A percentile compares a stretch with the other conserved stretches of the same genome.
Evolutionary conservation across 805 yeast genomes (phyloP).

Genomic region (Yarrowia alimentaria): DNA sequence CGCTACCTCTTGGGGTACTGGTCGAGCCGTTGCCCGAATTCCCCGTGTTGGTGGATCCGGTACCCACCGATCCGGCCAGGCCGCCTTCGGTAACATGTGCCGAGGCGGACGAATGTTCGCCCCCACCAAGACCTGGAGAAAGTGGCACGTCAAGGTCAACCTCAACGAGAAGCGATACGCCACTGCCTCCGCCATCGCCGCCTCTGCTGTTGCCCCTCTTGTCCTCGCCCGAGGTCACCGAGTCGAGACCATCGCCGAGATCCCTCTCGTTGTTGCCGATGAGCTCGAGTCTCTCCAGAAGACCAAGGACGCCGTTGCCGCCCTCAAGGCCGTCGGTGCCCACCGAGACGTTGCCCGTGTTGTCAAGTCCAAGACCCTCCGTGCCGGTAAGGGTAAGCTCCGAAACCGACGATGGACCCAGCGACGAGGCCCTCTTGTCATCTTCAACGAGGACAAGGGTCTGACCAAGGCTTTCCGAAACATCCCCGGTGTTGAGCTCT

Average conservation of each 20-base stretch:
- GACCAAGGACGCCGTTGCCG: slow-evolving; percentile 99
- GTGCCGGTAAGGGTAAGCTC: slow-evolving; percentile 99
- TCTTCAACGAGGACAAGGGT: slow-evolving; percentile 98
- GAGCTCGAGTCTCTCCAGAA: slow-evolving; percentile 89
- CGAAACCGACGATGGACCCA: slow-evolving; percentile 99
- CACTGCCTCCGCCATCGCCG: slow-evolving; percentile 99
- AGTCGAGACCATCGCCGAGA: slow-evolving; percentile 96
- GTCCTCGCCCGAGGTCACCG: slow-evolving; percentile 99
- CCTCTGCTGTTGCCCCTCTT: slow-evolving; percentile 96
- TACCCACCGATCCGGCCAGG: slow-evolving; percentile 99
- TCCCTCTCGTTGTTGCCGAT: slow-evolving; percentile 94
- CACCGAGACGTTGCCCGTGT: slow-evolving; percentile 98
- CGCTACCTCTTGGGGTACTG: slow-evolving; percentile 99
- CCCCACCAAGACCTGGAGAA: slow-evolving; percentile 99
- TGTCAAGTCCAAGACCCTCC: slow-evolving; percentile 95
- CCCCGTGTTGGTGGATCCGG: slow-evolving; percentile 99
- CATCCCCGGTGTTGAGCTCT: slow-evolving; percentile 99
- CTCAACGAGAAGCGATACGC: slow-evolving; percentile 99
- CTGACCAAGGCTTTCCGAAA: slow-evolving; percentile 98
- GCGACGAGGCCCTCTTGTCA: slow-evolving; percentile 99
- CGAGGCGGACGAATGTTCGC: slow-evolving; percentile 99
- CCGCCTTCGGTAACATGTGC: slow-evolving; percentile 99
- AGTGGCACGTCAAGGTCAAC: slow-evolving; percentile 99
- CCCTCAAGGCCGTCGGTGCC: slow-evolving; percentile 97
- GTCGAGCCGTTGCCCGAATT: slow-evolving; percentile 99